phyloP scores from a whole-genome alignment of 495 filamentous ascomycete species.

The Xylaria sp. region DNA sequence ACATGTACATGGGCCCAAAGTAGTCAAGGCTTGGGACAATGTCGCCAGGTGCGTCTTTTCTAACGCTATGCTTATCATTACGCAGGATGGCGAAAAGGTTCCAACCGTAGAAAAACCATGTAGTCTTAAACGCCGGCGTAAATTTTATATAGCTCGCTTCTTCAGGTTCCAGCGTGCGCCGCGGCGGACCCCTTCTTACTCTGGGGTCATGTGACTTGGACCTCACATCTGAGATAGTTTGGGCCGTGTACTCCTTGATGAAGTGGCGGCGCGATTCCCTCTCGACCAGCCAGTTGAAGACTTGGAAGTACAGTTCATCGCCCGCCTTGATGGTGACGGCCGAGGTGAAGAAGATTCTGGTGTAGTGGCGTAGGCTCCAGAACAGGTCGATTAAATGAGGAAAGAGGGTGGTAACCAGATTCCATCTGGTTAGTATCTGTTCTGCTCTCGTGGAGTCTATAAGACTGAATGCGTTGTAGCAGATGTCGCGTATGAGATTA shows the following conservation, averaged over 20 bases:
- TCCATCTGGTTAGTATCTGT: not conserved
- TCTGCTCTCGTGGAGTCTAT: not conserved
- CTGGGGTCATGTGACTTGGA: constrained; percentile 25
- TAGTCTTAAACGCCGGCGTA: constrained; percentile 45
- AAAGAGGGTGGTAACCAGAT: not conserved
- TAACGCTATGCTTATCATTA: constrained; percentile 25
- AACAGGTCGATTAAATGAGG: constrained; percentile 9
- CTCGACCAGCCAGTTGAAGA: constrained; percentile 46
- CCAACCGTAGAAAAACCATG: constrained; percentile 45
- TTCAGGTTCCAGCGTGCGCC: constrained; percentile 32
- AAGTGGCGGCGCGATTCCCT: constrained; percentile 6
- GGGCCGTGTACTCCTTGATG: constrained; percentile 35
- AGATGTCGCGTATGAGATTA: constrained; percentile 3
- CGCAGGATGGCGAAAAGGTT: constrained; percentile 46
- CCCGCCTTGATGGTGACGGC: constrained; percentile 42
- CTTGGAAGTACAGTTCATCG: constrained; percentile 44
- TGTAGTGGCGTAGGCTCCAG: constrained; percentile 16
- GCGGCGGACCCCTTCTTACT: not conserved
- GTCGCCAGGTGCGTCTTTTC: not conserved
- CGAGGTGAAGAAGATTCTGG: constrained; percentile 38
- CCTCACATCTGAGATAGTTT: constrained; percentile 37
- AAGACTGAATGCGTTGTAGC: not conserved
- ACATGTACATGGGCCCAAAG: constrained; percentile 37
- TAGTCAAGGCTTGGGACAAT: not conserved
- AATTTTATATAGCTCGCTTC: constrained; percentile 41